phyloP scores from a whole-genome alignment of 768 basidiomycete genomes.

The Multifurca ochricompacta region DNA sequence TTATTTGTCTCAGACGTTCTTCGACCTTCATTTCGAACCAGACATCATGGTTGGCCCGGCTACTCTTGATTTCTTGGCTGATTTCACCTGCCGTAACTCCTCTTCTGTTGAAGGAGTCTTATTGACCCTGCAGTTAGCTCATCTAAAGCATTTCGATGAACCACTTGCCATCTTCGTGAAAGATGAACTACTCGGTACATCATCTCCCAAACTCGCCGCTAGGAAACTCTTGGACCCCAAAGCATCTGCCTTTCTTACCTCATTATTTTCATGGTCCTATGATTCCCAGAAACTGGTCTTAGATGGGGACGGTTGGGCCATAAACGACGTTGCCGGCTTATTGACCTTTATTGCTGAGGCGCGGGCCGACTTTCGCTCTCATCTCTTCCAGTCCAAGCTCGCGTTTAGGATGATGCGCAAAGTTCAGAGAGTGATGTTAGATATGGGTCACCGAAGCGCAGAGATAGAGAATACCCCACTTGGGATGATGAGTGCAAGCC shows the following conservation, averaged over 20 bases:
- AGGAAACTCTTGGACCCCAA: slow-evolving; percentile 18
- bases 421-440: slow-evolving; percentile 38
- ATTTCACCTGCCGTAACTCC: slow-evolving; percentile 49
- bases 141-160: slow-evolving; percentile 67
- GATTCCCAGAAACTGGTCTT: slow-evolving; percentile 13
- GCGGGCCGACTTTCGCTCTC: slow-evolving; percentile 30
- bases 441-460: slow-evolving; percentile 32
- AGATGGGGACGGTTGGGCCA: slow-evolving; percentile 22
- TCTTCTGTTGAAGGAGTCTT: slow-evolving; percentile 49
- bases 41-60: slow-evolving; percentile 54
- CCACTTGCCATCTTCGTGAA: slow-evolving; percentile 42
- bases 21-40: slow-evolving; percentile 53
- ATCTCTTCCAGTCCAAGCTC: slow-evolving; percentile 33
- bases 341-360: slow-evolving; percentile 33
- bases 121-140: slow-evolving; percentile 55
- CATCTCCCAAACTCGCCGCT: background rate
- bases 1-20: slow-evolving; percentile 47
- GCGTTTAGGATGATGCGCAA: slow-evolving; percentile 41
- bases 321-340: slow-evolving; percentile 27
- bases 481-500: slow-evolving; percentile 38
- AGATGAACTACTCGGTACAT: slow-evolving; percentile 22
- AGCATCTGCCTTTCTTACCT: slow-evolving; percentile 32
- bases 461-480: slow-evolving; percentile 23
- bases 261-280: slow-evolving; percentile 17
- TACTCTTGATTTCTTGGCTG: slow-evolving; percentile 45